Conservation (phyloP, 148 eudicot genomes). For the Salicornia ramosissima region DNA sequence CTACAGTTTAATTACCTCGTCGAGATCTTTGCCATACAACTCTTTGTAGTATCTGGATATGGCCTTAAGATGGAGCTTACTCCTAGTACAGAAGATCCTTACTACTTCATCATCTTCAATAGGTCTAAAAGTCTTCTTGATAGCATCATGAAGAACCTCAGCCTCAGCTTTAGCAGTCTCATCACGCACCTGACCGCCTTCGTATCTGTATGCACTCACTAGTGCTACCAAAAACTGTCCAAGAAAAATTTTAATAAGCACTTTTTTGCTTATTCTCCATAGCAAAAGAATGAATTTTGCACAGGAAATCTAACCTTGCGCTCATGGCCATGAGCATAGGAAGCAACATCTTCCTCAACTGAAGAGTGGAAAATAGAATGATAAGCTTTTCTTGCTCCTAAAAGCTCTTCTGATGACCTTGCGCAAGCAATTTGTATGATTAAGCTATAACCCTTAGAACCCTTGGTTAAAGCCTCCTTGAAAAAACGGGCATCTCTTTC, state of each 20-base stretch:
- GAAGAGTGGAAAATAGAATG: conserved; percentile 71
- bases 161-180: conserved; percentile 73
- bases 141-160: conserved; percentile 37
- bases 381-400: conserved; percentile 74
- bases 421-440: conserved; percentile 72
- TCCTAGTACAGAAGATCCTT: conserved; percentile 66
- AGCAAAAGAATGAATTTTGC: background rate
- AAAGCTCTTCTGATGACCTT: conserved; percentile 63
- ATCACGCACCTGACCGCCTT: conserved; percentile 59
- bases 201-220: conserved; percentile 77
- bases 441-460: conserved; percentile 38
- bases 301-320: conserved; percentile 52
- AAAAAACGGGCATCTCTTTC: conserved; percentile 85
- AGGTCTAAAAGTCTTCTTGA: conserved; percentile 30
- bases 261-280: background rate
- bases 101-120: conserved; percentile 57
- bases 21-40: conserved; percentile 41
- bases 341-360: conserved; percentile 79
- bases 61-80: conserved; percentile 62
- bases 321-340: conserved; percentile 32
- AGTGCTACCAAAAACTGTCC: conserved; percentile 72
- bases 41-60: conserved; percentile 64
- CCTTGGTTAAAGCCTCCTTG: conserved; percentile 52
- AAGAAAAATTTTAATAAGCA: conserved; percentile 1
- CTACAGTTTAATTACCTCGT: conserved; percentile 56